Percentiles rank a stretch among this genome's conserved stretches.
Conservation (phyloP, 805 yeast species). For the Maudiozyma barnettii region DNA sequence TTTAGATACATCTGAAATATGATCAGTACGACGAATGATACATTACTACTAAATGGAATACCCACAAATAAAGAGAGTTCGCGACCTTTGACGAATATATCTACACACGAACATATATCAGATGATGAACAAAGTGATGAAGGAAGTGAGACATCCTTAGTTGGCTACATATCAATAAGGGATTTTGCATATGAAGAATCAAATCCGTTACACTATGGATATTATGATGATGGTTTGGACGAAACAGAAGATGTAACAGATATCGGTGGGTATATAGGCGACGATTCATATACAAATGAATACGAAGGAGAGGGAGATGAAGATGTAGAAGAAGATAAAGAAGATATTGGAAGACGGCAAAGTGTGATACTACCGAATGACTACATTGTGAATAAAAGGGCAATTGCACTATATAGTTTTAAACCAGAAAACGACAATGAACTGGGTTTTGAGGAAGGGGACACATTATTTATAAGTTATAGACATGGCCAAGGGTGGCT, state of each 20-base stretch:
- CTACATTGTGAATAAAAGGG: conserved; percentile 42
- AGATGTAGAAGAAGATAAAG: conserved; percentile 10
- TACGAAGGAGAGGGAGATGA: conserved; percentile 10
- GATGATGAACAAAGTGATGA: conserved; percentile 1
- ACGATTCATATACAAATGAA: neutral
- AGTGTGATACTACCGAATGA: conserved; percentile 28
- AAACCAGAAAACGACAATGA: conserved; percentile 93
- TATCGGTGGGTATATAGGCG: neutral
- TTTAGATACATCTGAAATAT: too few relatives aligned
- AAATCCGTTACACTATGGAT: conserved; percentile 67
- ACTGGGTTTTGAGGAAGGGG: conserved; percentile 67
- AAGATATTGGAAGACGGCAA: conserved; percentile 20
- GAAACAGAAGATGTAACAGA: conserved; percentile 5
- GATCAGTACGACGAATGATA: neutral
- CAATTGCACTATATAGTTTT: conserved; percentile 84
- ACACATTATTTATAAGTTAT: conserved; percentile 73
- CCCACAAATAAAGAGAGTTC: neutral
- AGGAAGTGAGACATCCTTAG: conserved; percentile 1
- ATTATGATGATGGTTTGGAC: conserved; percentile 23
- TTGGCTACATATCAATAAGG: conserved; percentile 43
- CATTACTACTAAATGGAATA: neutral
- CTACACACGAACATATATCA: neutral
- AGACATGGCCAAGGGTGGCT: conserved; percentile 98
- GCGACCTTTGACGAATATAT: too few relatives aligned
- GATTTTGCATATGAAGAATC: conserved; percentile 73